Base-by-base conservation (phyloP, 148 eudicot genomes). In the Simmondsia chinensis region DNA sequence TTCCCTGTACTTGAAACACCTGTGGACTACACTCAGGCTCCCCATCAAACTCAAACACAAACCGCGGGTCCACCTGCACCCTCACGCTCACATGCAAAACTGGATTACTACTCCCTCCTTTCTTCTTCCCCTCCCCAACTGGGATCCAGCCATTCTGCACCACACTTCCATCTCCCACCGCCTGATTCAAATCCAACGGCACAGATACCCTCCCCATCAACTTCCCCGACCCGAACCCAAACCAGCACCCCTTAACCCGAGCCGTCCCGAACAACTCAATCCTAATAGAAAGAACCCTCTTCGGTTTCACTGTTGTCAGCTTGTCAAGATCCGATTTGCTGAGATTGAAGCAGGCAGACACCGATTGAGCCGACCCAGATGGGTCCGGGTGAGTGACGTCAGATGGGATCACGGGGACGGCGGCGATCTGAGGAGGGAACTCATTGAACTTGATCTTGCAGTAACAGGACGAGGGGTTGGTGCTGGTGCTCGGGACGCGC, bases 1-100 rank as follows among this genome's bases (percentile, higher is more conserved):
- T 79, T 38, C 96, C 96, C 55, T 86, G 81, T 3, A 86, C 84
- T 54, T 82, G 94, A 69, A 82, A 86, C 4, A 93, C 87, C 37
- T 93, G 99, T 1, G 99, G 99, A 33, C 94, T 82, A 28, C 99
- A 82, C 55, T 86, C 94, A 0, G 99, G 94, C 25, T 86, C 91
- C 0, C 91, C 82, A 21, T 76, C 99, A 20, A 93, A 93, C 63
- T 56, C 70, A 18, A 93, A 86, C 1, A 93, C 87, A 38, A 93
- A 93, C 45, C 96, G 77, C 48, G 99, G 96, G 29, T 93, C 94
- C 3, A 78, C 82, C 33, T 93, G 89, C 3, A 68, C 76, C 54
- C 64, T 70, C 3, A 82, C 82, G 46, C 75, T 74, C 68, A 79
- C 26, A 51, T 76, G 76, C 65, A 91, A 31, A 23, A 73, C 54